Evolutionary conservation across 345 rosid species (phyloP), one percentile per base, ranked within the genome.

Genomic region (Carallia brachiata): DNA sequence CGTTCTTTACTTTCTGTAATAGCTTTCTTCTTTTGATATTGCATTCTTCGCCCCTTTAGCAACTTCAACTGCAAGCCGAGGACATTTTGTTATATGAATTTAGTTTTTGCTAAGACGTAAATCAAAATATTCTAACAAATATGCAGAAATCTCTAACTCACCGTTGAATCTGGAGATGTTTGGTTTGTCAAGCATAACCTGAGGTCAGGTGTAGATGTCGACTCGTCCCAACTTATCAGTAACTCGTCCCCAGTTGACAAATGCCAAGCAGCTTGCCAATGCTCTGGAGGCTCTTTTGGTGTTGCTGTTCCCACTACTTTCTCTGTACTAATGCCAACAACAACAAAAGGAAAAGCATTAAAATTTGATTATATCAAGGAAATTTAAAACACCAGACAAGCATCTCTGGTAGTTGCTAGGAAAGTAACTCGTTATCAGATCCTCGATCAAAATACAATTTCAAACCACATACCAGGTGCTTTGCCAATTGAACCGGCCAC

Each of bases 241-340:
- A 91, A 84, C 36, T 87, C 93, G 1, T 90, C 89, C 34, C 98
- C 98, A 5, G 92, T 86, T n/a, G 97, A 91, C 65, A 91, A 90
- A 15, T 70, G 70, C 97, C 98, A 94, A 0, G 79, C 83, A 0
- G 92, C 89, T 44, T 87, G 81, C 84, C 85, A 86, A 8, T 83
- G 79, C 19, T 82, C 85, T 17, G 79, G 69, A 23, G 89, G 82
- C 64, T 87, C 88, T 78, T 82, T 90, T 6, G 95, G 97, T 50
- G 70, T 83, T 17, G 87, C 96, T 28, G 92, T 90, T 81, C 87
- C 97, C 61, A 90, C 92, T 67, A 90, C 87, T 84, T 91, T 89
- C 84, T 69, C 98, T 93, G 94, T 70, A 88, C 91, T 89, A 88
- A 86, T 77, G 73, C 75, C 58, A 84, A 73, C 71, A 70, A 39